Conservation (phyloP, 2,329 filamentous ascomycete species). For the Pseudocercospora macadamiae region DNA sequence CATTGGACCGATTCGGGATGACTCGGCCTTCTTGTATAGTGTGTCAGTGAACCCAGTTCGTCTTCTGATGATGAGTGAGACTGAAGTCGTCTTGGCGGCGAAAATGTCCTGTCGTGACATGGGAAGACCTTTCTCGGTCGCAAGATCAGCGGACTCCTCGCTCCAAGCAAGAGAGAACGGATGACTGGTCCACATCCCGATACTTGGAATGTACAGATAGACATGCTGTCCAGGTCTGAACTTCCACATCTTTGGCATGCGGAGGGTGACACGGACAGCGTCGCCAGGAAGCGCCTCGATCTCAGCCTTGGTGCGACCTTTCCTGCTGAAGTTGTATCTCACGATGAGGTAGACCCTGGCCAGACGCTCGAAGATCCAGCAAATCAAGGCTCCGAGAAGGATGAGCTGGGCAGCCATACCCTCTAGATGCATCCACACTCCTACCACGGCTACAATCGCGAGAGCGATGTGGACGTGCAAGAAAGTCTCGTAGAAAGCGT, state of each 20-base stretch:
- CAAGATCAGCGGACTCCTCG: slow-evolving; percentile 58
- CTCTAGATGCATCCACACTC: slow-evolving; percentile 68
- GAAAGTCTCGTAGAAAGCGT: slow-evolving; percentile 80
- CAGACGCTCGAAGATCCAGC: slow-evolving; percentile 69
- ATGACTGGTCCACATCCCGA: slow-evolving; percentile 75
- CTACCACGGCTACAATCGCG: slow-evolving; percentile 62
- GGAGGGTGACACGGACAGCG: slow-evolving; percentile 72
- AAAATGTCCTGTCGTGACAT: slow-evolving; percentile 57
- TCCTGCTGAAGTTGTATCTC: slow-evolving; percentile 66
- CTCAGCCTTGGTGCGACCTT: slow-evolving; percentile 68
- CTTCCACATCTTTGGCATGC: slow-evolving; percentile 74
- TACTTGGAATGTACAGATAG: slow-evolving; percentile 74
- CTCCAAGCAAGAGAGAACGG: slow-evolving; percentile 81
- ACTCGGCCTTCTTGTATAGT: slow-evolving; percentile 71
- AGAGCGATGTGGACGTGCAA: slow-evolving; percentile 70
- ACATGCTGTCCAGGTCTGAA: slow-evolving; percentile 77
- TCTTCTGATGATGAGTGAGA: slow-evolving; percentile 84
- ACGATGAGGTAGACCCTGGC: slow-evolving; percentile 62
- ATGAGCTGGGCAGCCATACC: slow-evolving; percentile 61
- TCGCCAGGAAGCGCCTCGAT: slow-evolving; percentile 77
- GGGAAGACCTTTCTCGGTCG: slow-evolving; percentile 49
- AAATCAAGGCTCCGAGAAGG: slow-evolving; percentile 64
- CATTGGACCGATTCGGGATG: slow-evolving; percentile 53
- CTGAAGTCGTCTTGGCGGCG: slow-evolving; percentile 53
- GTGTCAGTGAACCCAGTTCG: slow-evolving; percentile 86